phyloP scores from a whole-genome alignment of 495 filamentous ascomycete species.

The Penicillium soppii region DNA sequence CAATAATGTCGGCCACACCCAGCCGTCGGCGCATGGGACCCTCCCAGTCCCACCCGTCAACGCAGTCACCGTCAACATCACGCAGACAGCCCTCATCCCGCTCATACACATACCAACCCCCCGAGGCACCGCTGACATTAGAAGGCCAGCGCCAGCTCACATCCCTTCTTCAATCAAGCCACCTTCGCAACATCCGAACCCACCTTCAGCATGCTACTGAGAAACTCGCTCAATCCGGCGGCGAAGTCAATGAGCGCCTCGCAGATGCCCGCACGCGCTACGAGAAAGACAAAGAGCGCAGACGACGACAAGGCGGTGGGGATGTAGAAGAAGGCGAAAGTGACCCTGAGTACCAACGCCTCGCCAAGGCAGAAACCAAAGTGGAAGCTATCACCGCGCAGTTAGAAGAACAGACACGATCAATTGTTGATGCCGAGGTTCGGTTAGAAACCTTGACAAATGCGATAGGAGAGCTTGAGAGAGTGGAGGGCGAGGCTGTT shows the following conservation, averaged over 20 bases:
- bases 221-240: slow-evolving; percentile 42
- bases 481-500: slow-evolving; percentile 21
- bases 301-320: slow-evolving; percentile 6
- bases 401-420: slow-evolving; percentile 40
- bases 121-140: slow-evolving; percentile 46
- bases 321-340: slow-evolving; percentile 7
- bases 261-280: slow-evolving; percentile 34
- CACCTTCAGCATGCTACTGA: slow-evolving; percentile 37
- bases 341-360: slow-evolving; percentile 21
- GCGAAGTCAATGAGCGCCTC: slow-evolving; percentile 47
- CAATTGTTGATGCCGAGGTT: slow-evolving; percentile 38
- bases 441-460: slow-evolving; percentile 32
- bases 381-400: slow-evolving; percentile 33
- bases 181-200: slow-evolving; percentile 30
- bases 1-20: slow-evolving; percentile 21
- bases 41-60: slow-evolving; percentile 15
- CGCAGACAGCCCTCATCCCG: slow-evolving; percentile 2
- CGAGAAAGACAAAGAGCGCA: slow-evolving; percentile 25
- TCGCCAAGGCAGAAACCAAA: slow-evolving; percentile 27
- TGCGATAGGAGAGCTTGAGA: slow-evolving; percentile 30
- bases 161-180: slow-evolving; percentile 27
- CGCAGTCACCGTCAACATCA: slow-evolving; percentile 15
- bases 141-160: slow-evolving; percentile 34
- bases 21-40: slow-evolving; percentile 13
- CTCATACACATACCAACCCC: slow-evolving; percentile 52